phyloP scores from a whole-genome alignment of 345 rosid species.

The Excoecaria agallocha region DNA sequence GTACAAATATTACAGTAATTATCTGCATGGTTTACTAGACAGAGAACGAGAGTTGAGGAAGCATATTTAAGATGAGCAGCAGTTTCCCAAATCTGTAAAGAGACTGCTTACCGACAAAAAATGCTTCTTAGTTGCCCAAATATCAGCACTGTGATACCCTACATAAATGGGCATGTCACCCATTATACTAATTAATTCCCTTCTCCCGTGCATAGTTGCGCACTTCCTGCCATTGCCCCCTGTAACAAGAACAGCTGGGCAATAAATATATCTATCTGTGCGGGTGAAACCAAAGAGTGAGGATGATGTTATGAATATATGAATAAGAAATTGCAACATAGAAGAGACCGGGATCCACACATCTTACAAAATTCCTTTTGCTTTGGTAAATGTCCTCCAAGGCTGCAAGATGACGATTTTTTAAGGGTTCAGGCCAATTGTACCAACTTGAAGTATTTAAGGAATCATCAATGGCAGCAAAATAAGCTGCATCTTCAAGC shows the following conservation, averaged over 20 bases:
- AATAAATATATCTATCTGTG: slow-evolving; percentile 78
- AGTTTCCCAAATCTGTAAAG: slow-evolving; percentile 6
- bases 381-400: slow-evolving; percentile 75
- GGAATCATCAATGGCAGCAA: slow-evolving; percentile 78
- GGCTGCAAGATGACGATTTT: slow-evolving; percentile 79
- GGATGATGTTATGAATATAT: neutral
- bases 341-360: slow-evolving; percentile 22
- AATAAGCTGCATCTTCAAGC: slow-evolving; percentile 97
- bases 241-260: slow-evolving; percentile 92
- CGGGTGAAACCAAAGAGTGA: slow-evolving; percentile 22
- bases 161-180: slow-evolving; percentile 99
- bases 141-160: slow-evolving; percentile 96
- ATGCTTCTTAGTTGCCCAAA: slow-evolving; percentile 92
- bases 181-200: slow-evolving; percentile 83
- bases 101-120: slow-evolving; percentile 69
- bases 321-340: slow-evolving; percentile 8
- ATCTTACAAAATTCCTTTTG: slow-evolving; percentile 77
- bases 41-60: neutral
- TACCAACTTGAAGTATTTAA: slow-evolving; percentile 68
- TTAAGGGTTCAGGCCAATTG: slow-evolving; percentile 82
- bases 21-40: neutral
- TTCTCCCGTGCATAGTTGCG: too few species aligned
- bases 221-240: slow-evolving; percentile 90
- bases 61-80: neutral
- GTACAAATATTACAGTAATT: slow-evolving; percentile 4